These are phyloP conservation scores for Neonectria magnoliae DNA, from an alignment of 2,329 filamentous ascomycete species.

Conservation along the genomic window DNA sequence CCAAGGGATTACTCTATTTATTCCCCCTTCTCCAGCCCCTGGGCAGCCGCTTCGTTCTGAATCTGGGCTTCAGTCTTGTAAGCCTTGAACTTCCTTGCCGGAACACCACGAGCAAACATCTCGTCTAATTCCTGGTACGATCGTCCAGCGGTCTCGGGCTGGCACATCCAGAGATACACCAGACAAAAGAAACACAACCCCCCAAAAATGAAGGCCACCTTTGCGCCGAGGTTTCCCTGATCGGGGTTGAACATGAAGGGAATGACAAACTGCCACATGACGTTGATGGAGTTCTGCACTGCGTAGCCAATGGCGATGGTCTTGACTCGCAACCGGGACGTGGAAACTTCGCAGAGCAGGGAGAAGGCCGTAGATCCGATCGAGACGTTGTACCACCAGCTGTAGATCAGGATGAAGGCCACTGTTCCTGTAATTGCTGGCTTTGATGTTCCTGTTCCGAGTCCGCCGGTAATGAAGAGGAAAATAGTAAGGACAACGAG, in stretches of 20 bases:
- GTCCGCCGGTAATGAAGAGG: slow-evolving; percentile 20
- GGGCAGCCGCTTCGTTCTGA: slow-evolving; percentile 21
- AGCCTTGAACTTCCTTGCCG: slow-evolving; percentile 18
- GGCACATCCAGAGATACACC: slow-evolving; percentile 26
- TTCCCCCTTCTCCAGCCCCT: background rate
- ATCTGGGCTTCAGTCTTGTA: slow-evolving; percentile 24
- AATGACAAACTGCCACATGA: slow-evolving; percentile 31
- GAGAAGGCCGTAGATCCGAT: slow-evolving; percentile 26
- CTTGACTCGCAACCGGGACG: slow-evolving; percentile 28
- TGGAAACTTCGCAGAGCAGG: slow-evolving; percentile 25
- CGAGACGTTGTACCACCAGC: slow-evolving; percentile 27
- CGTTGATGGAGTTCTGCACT: slow-evolving; percentile 23
- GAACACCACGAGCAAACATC: slow-evolving; percentile 29
- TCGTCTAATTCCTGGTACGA: slow-evolving; percentile 34
- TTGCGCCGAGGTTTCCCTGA: slow-evolving; percentile 27
- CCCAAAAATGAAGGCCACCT: slow-evolving; percentile 30
- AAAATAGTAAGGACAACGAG: slow-evolving; percentile 21
- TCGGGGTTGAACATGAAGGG: slow-evolving; percentile 32
- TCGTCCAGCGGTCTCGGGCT: slow-evolving; percentile 34
- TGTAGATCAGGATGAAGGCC: slow-evolving; percentile 25
- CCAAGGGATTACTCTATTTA: background rate
- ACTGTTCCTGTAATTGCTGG: slow-evolving; percentile 14
- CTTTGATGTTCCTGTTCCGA: slow-evolving; percentile 9
- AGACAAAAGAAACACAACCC: slow-evolving; percentile 23
- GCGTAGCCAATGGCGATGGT: slow-evolving; percentile 30